A percentile compares a stretch with the other conserved stretches of the same genome.
phyloP scores from a whole-genome alignment of 2,329 filamentous ascomycete species.

The Colletotrichum zoysiae region DNA sequence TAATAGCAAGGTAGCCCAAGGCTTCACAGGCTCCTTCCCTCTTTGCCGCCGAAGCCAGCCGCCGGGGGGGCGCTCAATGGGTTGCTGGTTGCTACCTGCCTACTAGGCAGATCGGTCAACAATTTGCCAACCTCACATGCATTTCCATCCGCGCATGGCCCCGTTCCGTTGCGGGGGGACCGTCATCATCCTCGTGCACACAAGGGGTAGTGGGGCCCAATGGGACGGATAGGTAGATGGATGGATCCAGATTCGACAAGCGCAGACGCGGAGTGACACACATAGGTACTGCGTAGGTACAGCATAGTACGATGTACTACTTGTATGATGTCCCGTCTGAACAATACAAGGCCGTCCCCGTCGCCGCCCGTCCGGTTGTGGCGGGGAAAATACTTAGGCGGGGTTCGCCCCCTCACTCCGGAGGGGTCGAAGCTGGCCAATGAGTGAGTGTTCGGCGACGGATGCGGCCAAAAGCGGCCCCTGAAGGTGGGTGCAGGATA shows the following conservation, averaged over 20 bases:
- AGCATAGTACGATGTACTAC: constrained; percentile 1
- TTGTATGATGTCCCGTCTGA: constrained; percentile 24
- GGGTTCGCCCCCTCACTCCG: constrained; percentile 5
- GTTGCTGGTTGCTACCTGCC: background rate
- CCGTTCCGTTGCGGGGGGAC: constrained; percentile 32
- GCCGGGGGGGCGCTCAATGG: constrained; percentile 15
- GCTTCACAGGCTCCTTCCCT: constrained; percentile 27
- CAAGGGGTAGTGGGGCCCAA: constrained; percentile 27
- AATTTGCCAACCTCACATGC: constrained; percentile 36
- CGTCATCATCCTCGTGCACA: constrained; percentile 14
- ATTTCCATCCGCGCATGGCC: constrained; percentile 28
- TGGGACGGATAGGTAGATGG: background rate
- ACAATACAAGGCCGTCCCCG: constrained; percentile 22
- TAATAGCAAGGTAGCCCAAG: constrained; percentile 33
- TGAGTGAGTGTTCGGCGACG: constrained; percentile 26
- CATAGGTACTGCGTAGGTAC: too few relatives aligned
- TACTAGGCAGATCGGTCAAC: constrained; percentile 19
- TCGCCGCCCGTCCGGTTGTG: constrained; percentile 31
- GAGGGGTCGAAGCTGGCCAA: constrained; percentile 7
- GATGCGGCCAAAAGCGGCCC: constrained; percentile 39
- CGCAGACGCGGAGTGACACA: background rate
- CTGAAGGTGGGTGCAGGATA: constrained; percentile 29
- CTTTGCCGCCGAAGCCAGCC: constrained; percentile 20
- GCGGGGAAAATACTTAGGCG: constrained; percentile 32
- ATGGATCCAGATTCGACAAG: constrained; percentile 1